Percentiles rank a stretch among this genome's conserved stretches.
Conservation (phyloP, 805 yeast species). For the Wickerhamiella sorbophila region DNA sequence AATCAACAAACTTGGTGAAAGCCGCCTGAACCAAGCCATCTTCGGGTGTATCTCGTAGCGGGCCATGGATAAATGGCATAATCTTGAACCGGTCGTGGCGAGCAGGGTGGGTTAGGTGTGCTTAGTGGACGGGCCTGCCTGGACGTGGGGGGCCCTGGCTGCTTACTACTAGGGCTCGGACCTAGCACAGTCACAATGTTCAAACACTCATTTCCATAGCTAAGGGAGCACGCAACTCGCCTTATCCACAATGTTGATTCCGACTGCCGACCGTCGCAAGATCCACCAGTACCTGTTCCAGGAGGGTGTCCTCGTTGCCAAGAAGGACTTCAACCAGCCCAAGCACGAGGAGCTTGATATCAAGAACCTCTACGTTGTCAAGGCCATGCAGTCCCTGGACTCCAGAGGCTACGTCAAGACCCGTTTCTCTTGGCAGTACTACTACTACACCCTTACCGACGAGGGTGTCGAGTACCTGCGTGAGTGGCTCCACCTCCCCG, state of each 20-base stretch:
- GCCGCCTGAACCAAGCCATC: not conserved
- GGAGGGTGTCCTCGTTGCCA: conserved; percentile 99
- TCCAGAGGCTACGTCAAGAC: conserved; percentile 99
- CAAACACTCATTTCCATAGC: not conserved
- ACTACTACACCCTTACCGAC: conserved; percentile 99
- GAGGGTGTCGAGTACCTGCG: conserved; percentile 98
- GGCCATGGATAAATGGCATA: conserved; percentile 1
- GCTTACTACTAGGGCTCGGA: not conserved
- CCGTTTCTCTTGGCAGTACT: conserved; percentile 99
- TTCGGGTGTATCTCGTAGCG: not conserved
- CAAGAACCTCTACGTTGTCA: conserved; percentile 93
- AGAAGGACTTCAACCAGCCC: conserved; percentile 96
- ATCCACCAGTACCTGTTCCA: conserved; percentile 98
- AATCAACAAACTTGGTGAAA: not conserved
- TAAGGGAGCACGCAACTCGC: not conserved
- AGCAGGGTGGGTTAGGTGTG: no score
- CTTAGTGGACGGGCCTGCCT: no score
- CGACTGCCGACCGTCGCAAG: conserved; percentile 99
- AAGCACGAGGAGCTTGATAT: conserved; percentile 97
- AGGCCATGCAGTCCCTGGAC: conserved; percentile 98
- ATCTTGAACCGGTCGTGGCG: no score
- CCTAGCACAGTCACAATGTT: not conserved
- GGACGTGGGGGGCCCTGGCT: no score
- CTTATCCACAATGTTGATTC: conserved; percentile 75
- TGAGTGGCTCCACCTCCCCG: conserved; percentile 97